phyloP scores from a whole-genome alignment of 2,329 filamentous ascomycete genomes.

The Elsinoe batatas region DNA sequence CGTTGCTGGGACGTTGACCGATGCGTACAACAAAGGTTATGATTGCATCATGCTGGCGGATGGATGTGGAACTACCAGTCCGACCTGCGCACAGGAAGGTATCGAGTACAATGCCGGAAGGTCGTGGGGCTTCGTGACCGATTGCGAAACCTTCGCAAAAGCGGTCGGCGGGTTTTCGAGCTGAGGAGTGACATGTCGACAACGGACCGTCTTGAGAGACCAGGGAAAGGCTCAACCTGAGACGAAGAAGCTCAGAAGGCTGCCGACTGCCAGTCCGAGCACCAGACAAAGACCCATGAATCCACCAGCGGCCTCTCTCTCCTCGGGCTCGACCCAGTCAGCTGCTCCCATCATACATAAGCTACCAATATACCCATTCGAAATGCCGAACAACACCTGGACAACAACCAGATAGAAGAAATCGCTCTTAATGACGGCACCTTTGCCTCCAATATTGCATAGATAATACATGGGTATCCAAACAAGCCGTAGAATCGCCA shows the following conservation, averaged over 20 bases:
- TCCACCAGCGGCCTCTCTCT: conserved; percentile 78
- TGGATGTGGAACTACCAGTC: conserved; percentile 44
- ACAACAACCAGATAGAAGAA: conserved; percentile 78
- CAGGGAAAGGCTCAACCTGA: conserved; percentile 28
- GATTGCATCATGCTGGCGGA: conserved; percentile 48
- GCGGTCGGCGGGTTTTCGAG: conserved; percentile 18
- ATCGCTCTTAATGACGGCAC: conserved; percentile 67
- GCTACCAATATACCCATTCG: conserved; percentile 78
- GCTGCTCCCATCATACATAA: conserved; percentile 85
- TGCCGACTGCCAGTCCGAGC: conserved; percentile 71
- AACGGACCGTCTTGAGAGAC: not conserved
- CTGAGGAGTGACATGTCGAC: not conserved
- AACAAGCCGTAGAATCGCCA: conserved; percentile 53
- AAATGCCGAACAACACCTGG: conserved; percentile 72
- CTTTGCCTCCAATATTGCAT: conserved; percentile 74
- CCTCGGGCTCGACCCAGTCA: conserved; percentile 69
- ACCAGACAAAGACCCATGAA: conserved; percentile 95
- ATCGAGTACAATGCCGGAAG: conserved; percentile 29
- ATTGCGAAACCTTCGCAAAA: conserved; percentile 23
- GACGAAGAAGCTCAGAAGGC: conserved; percentile 74
- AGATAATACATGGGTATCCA: conserved; percentile 81
- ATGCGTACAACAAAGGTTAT: conserved; percentile 47
- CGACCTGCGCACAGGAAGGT: conserved; percentile 27
- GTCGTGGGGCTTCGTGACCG: conserved; percentile 26
- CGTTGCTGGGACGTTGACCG: conserved; percentile 46